Evolutionary conservation across 768 basidiomycete species (phyloP), one percentile per base, ranked within the genome.

Genomic region (Hydnum rufescens): DNA sequence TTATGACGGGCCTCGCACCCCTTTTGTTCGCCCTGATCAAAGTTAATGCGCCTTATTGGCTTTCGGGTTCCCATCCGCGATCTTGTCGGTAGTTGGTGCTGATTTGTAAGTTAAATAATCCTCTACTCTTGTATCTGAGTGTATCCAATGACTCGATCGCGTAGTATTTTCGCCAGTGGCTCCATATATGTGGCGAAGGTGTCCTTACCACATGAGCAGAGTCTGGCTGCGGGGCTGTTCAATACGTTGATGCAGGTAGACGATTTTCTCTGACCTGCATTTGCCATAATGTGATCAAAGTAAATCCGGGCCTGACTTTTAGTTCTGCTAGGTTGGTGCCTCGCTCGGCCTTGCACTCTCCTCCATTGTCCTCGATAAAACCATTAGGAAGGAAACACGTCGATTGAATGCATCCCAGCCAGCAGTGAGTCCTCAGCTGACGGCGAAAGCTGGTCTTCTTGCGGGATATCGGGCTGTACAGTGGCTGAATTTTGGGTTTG

Each of bases 101-200:
- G 85, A 87, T 59, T 82, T 87, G 57, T 57, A 47, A 32, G 57
- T 52, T 23, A 23, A 50, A 51, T 5, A 18, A 25, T 42, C 23
- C 6, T 47, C 16, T 26, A 6, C 44, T 47, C 51, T 16, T 18
- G 50, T 22, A 23, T 25, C 25, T 39, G 6, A 47, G 26, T 42
- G 4, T 29, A 31, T 34, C 8, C 5, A 19, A 39, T 39, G 34
- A 19, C 8, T 19, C 30, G 1, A 30, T 25, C 25, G 44, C 8
- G 6, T 29, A 55, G 55, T 56, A 75, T 82, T 2, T 86, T 76
- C 59, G 67, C 84, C 0, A 66, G 76, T 0, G 85, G 84, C 2
- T 80, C 80, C 3, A 65, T 87, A 16, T 87, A 80, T 58, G 73
- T 84, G 42, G 79, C 82, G 2, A 80, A 78, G 59, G 69, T 80